A percentile compares a stretch with the other conserved stretches of the same genome.
Conservation (phyloP, 176 grass and related monocot genomes). For the Otatea glauca region DNA sequence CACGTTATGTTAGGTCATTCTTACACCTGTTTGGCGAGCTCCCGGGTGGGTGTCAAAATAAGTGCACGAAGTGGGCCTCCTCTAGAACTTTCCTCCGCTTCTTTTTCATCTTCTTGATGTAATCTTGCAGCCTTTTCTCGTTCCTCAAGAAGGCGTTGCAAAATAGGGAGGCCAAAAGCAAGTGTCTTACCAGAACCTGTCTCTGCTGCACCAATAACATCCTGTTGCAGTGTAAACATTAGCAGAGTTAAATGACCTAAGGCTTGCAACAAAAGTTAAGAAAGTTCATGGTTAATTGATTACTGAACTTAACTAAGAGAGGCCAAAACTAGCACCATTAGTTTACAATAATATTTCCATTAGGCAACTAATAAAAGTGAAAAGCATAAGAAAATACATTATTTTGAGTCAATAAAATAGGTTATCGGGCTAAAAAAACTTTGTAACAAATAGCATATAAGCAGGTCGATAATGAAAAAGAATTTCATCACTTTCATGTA, state of each 20-base stretch:
- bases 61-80: conserved; percentile 76
- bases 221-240: conserved; percentile 57
- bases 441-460: not conserved
- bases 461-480: not conserved
- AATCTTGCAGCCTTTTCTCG: conserved; percentile 66
- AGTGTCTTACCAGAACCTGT: conserved; percentile 96
- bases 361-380: not conserved
- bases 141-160: conserved; percentile 90
- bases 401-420: not conserved
- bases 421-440: conserved; percentile 7
- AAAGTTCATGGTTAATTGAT: not conserved
- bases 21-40: conserved; percentile 85
- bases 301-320: not conserved
- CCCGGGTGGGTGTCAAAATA: conserved; percentile 90
- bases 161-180: conserved; percentile 85
- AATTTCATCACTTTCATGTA: not conserved
- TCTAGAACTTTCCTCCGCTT: conserved; percentile 32
- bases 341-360: conserved; percentile 8
- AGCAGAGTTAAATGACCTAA: conserved; percentile 21
- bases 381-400: not conserved
- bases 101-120: conserved; percentile 36
- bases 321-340: not conserved
- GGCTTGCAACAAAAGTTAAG: not conserved
- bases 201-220: conserved; percentile 96
- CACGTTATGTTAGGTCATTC: not conserved